phyloP scores from a whole-genome alignment of 176 grass and related monocot genomes.

The Metroxylon sagu region DNA sequence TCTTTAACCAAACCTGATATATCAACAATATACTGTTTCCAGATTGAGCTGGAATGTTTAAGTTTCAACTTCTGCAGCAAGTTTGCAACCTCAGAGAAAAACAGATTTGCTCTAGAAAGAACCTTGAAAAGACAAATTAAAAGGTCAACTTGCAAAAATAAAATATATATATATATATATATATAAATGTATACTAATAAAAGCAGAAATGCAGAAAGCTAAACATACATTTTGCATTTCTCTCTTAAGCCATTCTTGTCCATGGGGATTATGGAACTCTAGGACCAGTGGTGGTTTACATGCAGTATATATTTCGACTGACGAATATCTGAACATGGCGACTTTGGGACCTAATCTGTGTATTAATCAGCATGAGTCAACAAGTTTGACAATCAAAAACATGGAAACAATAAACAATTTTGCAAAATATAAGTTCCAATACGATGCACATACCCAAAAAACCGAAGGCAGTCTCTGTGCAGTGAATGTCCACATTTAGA shows the following conservation, averaged over 20 bases:
- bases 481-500: conserved; percentile 77
- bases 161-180: too few relatives aligned
- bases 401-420: not conserved
- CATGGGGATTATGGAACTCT: conserved; percentile 52
- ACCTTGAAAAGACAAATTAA: conserved; percentile 45
- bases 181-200: not conserved
- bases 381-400: not conserved
- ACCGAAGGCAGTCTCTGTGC: conserved; percentile 81
- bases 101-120: conserved; percentile 38
- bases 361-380: conserved; percentile 16
- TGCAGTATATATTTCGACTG: conserved; percentile 61
- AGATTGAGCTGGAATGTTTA: conserved; percentile 16
- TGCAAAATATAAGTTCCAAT: not conserved
- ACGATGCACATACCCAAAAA: conserved; percentile 60
- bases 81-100: conserved; percentile 61
- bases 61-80: conserved; percentile 36
- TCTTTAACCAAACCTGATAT: conserved; percentile 33
- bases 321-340: conserved; percentile 79
- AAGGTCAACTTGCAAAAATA: conserved; percentile 3
- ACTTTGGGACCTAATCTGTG: conserved; percentile 87
- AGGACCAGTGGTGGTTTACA: conserved; percentile 65
- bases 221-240: conserved; percentile 66
- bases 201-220: conserved; percentile 1
- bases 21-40: conserved; percentile 8
- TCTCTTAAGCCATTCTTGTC: conserved; percentile 47